Conservation (phyloP, 202 grass and related monocot genomes). For the Bolboschoenoplectus hybrid region DNA sequence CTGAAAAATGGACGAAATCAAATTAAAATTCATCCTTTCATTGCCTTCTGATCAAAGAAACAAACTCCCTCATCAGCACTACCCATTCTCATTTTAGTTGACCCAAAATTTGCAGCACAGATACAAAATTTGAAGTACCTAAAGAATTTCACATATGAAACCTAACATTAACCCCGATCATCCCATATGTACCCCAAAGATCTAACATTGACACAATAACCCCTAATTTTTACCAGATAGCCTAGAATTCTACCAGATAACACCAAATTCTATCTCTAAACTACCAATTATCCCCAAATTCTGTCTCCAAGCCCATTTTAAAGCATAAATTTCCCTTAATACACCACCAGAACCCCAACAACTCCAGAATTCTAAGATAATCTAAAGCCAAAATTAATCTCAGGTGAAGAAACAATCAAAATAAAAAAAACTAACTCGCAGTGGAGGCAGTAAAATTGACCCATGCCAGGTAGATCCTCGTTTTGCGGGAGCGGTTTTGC, state of each 20-base stretch:
- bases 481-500: conserved; percentile 59
- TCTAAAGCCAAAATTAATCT: neutral
- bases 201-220: neutral
- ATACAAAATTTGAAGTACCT: neutral
- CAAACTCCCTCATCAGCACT: neutral
- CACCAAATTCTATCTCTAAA: neutral
- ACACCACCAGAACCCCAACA: neutral
- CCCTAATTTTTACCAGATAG: neutral
- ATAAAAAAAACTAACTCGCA: conserved; percentile 66
- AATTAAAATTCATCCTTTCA: neutral
- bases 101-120: neutral
- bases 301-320: neutral
- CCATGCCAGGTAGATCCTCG: conserved; percentile 88
- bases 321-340: neutral
- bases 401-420: neutral
- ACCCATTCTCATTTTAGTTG: neutral
- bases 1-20: conserved; percentile 45
- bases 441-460: conserved; percentile 95
- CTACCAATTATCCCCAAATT: neutral
- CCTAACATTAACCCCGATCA: neutral
- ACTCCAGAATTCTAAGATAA: neutral
- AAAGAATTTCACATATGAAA: neutral
- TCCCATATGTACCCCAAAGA: neutral
- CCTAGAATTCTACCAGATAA: neutral
- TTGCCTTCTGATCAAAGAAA: neutral